Base-by-base conservation (phyloP, 2,329 filamentous ascomycete species). In the Exophiala dermatitidis region DNA sequence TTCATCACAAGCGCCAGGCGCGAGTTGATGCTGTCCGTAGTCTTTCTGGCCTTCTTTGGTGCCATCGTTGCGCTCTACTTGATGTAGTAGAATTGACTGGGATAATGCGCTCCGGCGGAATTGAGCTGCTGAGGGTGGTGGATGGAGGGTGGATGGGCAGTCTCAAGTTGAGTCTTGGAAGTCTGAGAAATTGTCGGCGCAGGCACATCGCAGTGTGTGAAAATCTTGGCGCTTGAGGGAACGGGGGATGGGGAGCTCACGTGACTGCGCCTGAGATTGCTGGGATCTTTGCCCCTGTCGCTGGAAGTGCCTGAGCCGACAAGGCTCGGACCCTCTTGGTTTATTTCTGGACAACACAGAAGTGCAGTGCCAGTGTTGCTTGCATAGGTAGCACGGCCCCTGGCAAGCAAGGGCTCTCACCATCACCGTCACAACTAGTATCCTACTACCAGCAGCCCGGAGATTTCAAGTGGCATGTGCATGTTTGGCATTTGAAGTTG, bases 11-110 rank as follows among this genome's bases (percentile, higher is more conserved):
- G 78, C 69, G 82, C 82, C 63, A 85, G 76, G 72, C 83, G 80
- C 69, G 79, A 80, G 77, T 84, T 83, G 78, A 85, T 86, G 76
- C 77, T 83, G 78, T 90, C 86, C 70, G 86, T 83, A 76, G 88
- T 84, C 80, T 90, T 94, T 70, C 76, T 76, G 79, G 80, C 79
- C 82, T 86, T 80, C 74, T 79, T 78, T 74, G 74, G 79, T 72
- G 79, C 80, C 81, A 84, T 84, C 77, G 72, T 75, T 72, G 72
- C 71, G 69, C 65, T 67, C 56, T 61, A 63, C 59, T 54, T 46
- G 46, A 19, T 47, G 46, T 49, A 56, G 65, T 63, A 64, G 50
- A 34, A 40, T 47, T 50, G 52, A 53, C 28, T 62, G 54, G 52
- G 58, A 63, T 60, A 52, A 57, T 66, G 67, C 67, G 69, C 67